Conservation (phyloP, 2,329 filamentous ascomycete genomes). For the Ophiostoma sp. region DNA sequence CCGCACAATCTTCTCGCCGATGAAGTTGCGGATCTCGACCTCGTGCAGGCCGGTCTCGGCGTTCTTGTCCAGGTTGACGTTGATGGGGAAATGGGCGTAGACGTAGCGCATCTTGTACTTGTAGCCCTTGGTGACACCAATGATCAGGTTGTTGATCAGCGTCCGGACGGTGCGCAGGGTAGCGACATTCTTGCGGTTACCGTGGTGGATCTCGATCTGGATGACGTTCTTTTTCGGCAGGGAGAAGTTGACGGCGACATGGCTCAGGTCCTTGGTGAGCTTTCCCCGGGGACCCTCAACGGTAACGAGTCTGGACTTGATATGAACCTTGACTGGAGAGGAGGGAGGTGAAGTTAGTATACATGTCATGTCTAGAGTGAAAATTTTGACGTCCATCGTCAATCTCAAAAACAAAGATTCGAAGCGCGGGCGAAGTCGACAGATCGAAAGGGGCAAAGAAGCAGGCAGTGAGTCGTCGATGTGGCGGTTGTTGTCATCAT, state of each 20-base stretch:
- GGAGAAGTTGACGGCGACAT: slow-evolving; percentile 94
- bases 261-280: slow-evolving; percentile 93
- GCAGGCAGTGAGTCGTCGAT: neutral
- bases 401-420: neutral
- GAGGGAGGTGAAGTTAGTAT: slow-evolving; percentile 32
- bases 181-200: slow-evolving; percentile 94
- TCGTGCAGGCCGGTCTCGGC: slow-evolving; percentile 80
- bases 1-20: slow-evolving; percentile 99
- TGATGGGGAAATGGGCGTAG: slow-evolving; percentile 99
- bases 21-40: slow-evolving; percentile 99
- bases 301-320: slow-evolving; percentile 95
- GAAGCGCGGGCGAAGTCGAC: neutral
- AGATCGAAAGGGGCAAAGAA: neutral
- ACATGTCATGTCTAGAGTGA: neutral
- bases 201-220: slow-evolving; percentile 98
- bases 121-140: slow-evolving; percentile 98
- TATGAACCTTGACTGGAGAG: slow-evolving; percentile 83
- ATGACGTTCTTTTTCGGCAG: slow-evolving; percentile 82
- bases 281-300: slow-evolving; percentile 97
- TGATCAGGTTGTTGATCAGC: slow-evolving; percentile 97
- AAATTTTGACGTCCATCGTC: neutral
- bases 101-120: slow-evolving; percentile 99
- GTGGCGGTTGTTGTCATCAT: neutral
- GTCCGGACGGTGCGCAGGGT: slow-evolving; percentile 97
- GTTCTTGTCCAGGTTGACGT: slow-evolving; percentile 99